Base-by-base conservation (phyloP, 768 basidiomycete genomes). In the Phlebiopsis gigantea region DNA sequence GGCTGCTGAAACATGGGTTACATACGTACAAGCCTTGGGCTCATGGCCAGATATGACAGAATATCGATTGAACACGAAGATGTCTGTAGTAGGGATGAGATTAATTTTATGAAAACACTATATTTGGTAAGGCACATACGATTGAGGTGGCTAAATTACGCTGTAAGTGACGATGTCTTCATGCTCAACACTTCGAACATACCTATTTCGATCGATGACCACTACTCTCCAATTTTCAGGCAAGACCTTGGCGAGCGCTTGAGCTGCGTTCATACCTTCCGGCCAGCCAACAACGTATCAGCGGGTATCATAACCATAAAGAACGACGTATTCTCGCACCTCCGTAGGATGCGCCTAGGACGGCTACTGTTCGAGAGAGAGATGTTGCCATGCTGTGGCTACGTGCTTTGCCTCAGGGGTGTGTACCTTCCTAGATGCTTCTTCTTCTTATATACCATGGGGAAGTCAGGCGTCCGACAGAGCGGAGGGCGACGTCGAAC, bases 161-260 rank as follows among this genome's bases (percentile, higher is more conserved):
- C 34, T 12, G 3, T 39, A 6, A 24, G 21, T 28, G 19, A 4
- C 2, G 24, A 39, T 25, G 28, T 7, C 2, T 12, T 19, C 6
- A 15, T 28, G 14, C 22, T 9, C 7, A 28, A 41, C 19, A 44
- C 4, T n/a, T n/a, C 66, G 15, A 19, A 24, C 79, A 57, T 66
- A 82, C 79, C 78, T 79, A 62, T 87, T 85, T 45, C 81, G 73
- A 59, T 87, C 85, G 41, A 87, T 72, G 17, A 84, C 65, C 4
- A 85, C 71, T 21, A 87, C 72, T 26, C 77, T 74, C 80, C 83
- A 82, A 14, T 69, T 77, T 17, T 71, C 66, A 3, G 82, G 82
- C 15, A 84, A 64, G 10, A 69, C 70, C 4, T 75, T 67, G 7
- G 77, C 77, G 41, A 85, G 74, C 15, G 79, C 43, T 50, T 77